Evolutionary conservation across 2,329 filamentous ascomycete species (phyloP).

Genomic region (Clonostachys byssicola): DNA sequence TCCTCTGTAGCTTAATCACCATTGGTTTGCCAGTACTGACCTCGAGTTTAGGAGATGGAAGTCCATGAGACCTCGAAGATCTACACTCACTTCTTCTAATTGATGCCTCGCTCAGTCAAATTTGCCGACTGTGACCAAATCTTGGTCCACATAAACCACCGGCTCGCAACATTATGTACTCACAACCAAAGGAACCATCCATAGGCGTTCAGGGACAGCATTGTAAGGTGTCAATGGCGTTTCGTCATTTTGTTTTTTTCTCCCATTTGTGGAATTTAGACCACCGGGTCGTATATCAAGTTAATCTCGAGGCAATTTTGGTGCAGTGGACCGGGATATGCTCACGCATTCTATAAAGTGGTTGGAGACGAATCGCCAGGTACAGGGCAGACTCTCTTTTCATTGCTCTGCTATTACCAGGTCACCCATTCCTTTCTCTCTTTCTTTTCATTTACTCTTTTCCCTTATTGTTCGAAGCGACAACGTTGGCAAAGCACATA

Average conservation of each 20-base stretch:
- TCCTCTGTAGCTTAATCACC: slow-evolving; percentile 1
- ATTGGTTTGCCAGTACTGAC: slow-evolving; percentile 26
- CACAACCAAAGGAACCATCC: slow-evolving; percentile 39
- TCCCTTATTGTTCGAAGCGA: neutral
- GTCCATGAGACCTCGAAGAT: slow-evolving; percentile 98
- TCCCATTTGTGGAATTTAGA: slow-evolving; percentile 27
- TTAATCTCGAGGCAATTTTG: slow-evolving; percentile 16
- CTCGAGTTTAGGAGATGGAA: slow-evolving; percentile 81
- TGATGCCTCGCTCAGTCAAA: neutral
- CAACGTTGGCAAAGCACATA: too few species aligned
- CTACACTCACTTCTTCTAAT: slow-evolving; percentile 99
- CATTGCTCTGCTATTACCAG: neutral
- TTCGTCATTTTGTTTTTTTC: slow-evolving; percentile 31
- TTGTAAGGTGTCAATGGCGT: slow-evolving; percentile 55
- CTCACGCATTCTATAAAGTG: neutral
- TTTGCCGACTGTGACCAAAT: neutral
- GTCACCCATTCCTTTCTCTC: neutral
- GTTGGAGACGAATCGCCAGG: neutral
- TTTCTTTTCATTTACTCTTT: neutral
- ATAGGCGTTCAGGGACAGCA: slow-evolving; percentile 51
- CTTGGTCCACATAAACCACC: too few species aligned
- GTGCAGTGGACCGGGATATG: neutral
- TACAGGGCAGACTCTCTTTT: neutral
- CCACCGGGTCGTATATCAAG: slow-evolving; percentile 28
- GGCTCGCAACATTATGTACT: slow-evolving; percentile 39